These are phyloP conservation scores for Abelmoschus esculentus DNA, from an alignment of 345 rosid species.

Conservation along the genomic window DNA sequence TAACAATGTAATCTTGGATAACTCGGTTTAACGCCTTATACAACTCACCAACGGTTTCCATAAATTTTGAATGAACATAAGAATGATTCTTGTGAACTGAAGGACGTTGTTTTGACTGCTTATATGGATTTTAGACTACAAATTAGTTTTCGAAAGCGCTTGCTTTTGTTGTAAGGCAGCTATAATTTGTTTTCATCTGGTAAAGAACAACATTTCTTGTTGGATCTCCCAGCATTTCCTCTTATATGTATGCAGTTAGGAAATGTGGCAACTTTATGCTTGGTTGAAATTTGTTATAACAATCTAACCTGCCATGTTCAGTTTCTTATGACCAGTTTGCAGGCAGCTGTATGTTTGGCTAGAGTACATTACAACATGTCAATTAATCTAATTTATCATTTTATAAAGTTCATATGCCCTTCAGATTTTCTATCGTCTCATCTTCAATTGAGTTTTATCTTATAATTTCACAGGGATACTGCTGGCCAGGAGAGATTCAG, in stretches of 20 bases:
- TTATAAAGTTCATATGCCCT: not conserved
- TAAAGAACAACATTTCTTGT: not conserved
- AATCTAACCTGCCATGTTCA: not conserved
- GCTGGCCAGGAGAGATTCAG: slow-evolving; percentile 97
- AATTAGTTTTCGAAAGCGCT: not conserved
- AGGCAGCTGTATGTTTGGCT: not conserved
- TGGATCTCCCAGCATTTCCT: not conserved
- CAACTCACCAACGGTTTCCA: not conserved
- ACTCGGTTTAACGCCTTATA: not conserved
- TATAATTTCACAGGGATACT: slow-evolving; percentile 60
- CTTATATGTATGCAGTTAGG: not conserved
- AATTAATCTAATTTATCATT: not conserved
- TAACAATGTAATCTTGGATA: not conserved
- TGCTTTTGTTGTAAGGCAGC: not conserved
- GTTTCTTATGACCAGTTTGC: not conserved
- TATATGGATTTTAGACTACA: not conserved
- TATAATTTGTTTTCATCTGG: not conserved
- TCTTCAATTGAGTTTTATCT: slow-evolving; percentile 1
- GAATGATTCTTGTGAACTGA: not conserved
- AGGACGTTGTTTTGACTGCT: not conserved
- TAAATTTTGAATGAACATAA: not conserved
- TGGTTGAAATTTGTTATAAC: not conserved
- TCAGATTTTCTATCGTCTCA: not conserved
- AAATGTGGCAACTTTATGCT: not conserved
- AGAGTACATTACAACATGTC: not conserved